Percentiles rank a stretch among this genome's conserved stretches.
phyloP scores from a whole-genome alignment of 1,139 yeast species.

The Maudiozyma humilis region DNA sequence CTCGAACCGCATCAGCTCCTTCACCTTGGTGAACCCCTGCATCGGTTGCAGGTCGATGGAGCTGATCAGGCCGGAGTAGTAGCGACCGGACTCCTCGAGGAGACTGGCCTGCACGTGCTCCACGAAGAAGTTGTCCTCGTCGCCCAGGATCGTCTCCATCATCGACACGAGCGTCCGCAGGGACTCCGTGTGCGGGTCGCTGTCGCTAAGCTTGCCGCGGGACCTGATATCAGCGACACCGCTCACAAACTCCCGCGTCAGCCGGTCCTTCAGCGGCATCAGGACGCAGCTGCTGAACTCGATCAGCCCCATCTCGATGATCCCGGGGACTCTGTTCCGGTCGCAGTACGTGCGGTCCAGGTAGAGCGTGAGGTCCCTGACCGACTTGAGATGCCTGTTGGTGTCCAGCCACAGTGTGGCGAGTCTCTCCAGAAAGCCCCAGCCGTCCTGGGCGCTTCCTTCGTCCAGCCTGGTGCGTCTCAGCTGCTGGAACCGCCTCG shows the following conservation, averaged over 20 bases:
- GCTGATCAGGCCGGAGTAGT: constrained; percentile 41
- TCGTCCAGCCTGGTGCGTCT: constrained; percentile 19
- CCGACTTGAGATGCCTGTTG: constrained; percentile 63
- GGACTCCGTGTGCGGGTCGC: constrained; percentile 3
- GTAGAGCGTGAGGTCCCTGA: constrained; percentile 83
- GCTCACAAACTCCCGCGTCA: constrained; percentile 13
- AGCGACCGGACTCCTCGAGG: constrained; percentile 46
- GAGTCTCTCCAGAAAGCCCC: constrained; percentile 41
- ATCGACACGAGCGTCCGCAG: constrained; percentile 43
- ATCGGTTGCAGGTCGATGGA: constrained; percentile 40
- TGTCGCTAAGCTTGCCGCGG: constrained; percentile 24
- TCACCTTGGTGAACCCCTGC: constrained; percentile 45
- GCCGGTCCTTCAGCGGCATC: constrained; percentile 17
- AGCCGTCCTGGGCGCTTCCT: constrained; percentile 4
- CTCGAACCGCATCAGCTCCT: constrained; percentile 44
- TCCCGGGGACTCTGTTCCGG: constrained; percentile 56
- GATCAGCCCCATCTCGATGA: constrained; percentile 69
- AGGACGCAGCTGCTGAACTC: constrained; percentile 45
- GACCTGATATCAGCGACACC: constrained; percentile 18
- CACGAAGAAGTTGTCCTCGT: constrained; percentile 45
- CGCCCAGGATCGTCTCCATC: constrained; percentile 52
- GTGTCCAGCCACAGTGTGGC: constrained; percentile 67
- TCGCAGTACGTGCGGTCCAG: constrained; percentile 75
- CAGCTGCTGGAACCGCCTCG: constrained; percentile 40
- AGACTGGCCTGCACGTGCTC: constrained; percentile 62